phyloP scores from a whole-genome alignment of 2,329 filamentous ascomycete species.

The Cryphonectria naterciae region DNA sequence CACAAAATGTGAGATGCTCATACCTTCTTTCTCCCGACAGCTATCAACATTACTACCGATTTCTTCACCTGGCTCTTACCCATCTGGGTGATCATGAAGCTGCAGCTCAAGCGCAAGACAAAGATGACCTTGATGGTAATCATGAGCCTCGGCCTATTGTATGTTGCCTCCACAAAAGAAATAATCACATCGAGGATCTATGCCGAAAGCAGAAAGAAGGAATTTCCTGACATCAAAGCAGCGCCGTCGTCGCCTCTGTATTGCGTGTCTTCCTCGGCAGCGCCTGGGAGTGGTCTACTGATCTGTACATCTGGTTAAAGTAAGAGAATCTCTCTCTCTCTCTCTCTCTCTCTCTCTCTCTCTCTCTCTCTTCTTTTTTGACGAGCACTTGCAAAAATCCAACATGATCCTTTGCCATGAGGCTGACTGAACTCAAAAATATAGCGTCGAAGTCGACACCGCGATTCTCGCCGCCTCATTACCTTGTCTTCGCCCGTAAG shows the following conservation, averaged over 20 bases:
- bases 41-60: slow-evolving; percentile 11
- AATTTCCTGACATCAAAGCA: not conserved
- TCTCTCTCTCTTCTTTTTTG: not conserved
- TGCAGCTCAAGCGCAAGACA: slow-evolving; percentile 9
- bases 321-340: not conserved
- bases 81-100: slow-evolving; percentile 9
- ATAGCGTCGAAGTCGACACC: slow-evolving; percentile 11
- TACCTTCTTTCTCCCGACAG: not conserved
- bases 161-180: not conserved
- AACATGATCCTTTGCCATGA: not conserved
- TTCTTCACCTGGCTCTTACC: slow-evolving; percentile 10
- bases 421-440: not conserved
- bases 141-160: slow-evolving; percentile 12
- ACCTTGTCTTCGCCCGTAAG: slow-evolving; percentile 14
- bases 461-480: slow-evolving; percentile 10
- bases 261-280: slow-evolving; percentile 7
- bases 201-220: not conserved
- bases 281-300: slow-evolving; percentile 8
- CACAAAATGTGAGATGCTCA: too few relatives aligned
- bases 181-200: not conserved
- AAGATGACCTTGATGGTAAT: slow-evolving; percentile 3
- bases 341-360: not conserved
- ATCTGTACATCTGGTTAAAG: slow-evolving; percentile 13
- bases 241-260: slow-evolving; percentile 12
- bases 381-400: not conserved